Evolutionary conservation across 1,284 basidiomycete genomes (phyloP).

Genomic region (Neolentinus lepideus): DNA sequence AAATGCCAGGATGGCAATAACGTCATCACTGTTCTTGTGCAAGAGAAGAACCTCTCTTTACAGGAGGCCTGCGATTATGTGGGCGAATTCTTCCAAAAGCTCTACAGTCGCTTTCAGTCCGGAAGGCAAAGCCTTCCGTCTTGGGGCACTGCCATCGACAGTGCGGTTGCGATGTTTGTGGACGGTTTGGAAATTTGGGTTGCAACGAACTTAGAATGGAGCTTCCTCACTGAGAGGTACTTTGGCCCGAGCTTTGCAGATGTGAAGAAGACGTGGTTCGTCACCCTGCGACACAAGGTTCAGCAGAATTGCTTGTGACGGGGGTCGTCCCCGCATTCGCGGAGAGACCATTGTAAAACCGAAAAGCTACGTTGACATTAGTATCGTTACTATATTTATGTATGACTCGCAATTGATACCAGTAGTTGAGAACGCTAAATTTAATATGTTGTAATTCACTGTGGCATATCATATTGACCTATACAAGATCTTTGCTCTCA

Average conservation of each 20-base stretch:
- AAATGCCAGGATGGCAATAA: constrained; percentile 31
- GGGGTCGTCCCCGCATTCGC: too few species aligned
- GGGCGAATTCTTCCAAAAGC: constrained; percentile 22
- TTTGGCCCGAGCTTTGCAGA: constrained; percentile 10
- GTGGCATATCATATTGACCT: too few species aligned
- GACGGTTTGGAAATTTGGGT: constrained; percentile 28
- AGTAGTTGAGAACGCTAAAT: too few species aligned
- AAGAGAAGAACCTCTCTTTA: constrained; percentile 23
- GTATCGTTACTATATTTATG: too few species aligned
- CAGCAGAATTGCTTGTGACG: too few species aligned
- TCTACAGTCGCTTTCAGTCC: constrained; percentile 23
- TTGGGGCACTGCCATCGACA: constrained; percentile 22
- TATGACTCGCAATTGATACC: too few species aligned
- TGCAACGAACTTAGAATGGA: constrained; percentile 31
- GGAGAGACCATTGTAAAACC: too few species aligned
- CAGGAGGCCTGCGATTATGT: constrained; percentile 29
- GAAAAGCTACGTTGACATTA: too few species aligned
- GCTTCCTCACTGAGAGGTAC: constrained; percentile 31
- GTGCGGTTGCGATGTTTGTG: constrained; percentile 25
- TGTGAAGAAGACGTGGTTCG: constrained; percentile 10
- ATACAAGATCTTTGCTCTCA: too few species aligned
- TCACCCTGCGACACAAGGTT: constrained; percentile 9
- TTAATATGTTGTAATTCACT: too few species aligned
- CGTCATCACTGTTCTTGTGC: constrained; percentile 32
- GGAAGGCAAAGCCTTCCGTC: constrained; percentile 22